Base-by-base conservation (phyloP, 2,329 filamentous ascomycete species). In the Colletotrichum horii region DNA sequence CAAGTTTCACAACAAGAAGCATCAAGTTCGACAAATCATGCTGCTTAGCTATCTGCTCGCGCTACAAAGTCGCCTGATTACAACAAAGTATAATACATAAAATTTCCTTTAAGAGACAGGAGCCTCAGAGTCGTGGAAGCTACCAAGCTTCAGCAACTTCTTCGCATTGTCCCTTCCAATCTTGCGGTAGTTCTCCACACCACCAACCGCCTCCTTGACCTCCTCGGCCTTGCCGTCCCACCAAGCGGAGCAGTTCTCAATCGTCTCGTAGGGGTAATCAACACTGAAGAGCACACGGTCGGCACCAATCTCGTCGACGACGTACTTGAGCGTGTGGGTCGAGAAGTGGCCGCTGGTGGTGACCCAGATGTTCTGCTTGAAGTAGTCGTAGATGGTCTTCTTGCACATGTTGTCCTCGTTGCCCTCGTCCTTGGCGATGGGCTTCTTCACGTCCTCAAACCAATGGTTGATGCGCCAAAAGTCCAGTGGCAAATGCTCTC, bases 331-430 rank as follows among this genome's bases (percentile, higher is more conserved):
- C 1, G 88, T 89, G 1, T 86, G 81, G 0, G 89, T 90, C 1
- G 87, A 90, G 78, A 91, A 91, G 79, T 91, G 88, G 0, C 90
- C 90, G 71, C 84, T 87, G 1, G 90, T 91, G 5, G 90, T 91
- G 77, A 91, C 87, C 88, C 88, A 91, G 72, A 91, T 83, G 80
- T 91, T 91, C 52, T 86, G 78, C 26, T 83, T 84, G 81, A 91
- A 91, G 81, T 91, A 91, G 22, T 91, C 85, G 24, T 84, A 84
- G 77, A 88, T 85, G 0, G 85, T 87, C 82, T 87, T 86, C 82
- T 90, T 86, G 82, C 88, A 89, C 70, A 72, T 72, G 32, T 55
- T n/a, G 64, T 52, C 52, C 61, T 56, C 69, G 32, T 71, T 71
- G n/a, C 64, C 64, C 58, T 69, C 71, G 12, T 80, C 79, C 8